Conservation (phyloP, 2,329 filamentous ascomycete genomes). For the Cucurbitaria berberidis region DNA sequence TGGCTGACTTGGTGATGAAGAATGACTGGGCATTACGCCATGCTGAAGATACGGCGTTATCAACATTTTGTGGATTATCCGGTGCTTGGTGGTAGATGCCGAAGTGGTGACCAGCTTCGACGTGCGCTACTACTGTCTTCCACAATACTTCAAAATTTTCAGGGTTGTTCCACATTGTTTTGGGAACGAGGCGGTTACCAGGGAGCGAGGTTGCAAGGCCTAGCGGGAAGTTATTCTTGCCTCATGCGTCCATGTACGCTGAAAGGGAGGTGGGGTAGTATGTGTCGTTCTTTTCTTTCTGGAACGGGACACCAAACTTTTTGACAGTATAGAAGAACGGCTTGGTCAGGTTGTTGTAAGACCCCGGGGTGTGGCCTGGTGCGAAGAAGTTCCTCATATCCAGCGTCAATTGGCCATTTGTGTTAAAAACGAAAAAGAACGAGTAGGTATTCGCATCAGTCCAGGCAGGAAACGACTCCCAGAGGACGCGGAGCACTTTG, state of each 20-base stretch:
- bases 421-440: conserved; percentile 8
- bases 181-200: conserved; percentile 26
- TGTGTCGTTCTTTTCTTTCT: conserved; percentile 7
- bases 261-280: conserved; percentile 18
- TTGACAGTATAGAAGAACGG: conserved; percentile 18
- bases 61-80: conserved; percentile 16
- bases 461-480: conserved; percentile 3
- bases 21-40: conserved; percentile 33
- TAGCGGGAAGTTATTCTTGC: conserved; percentile 15
- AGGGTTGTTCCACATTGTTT: conserved; percentile 21
- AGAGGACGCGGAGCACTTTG: conserved; percentile 7
- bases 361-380: conserved; percentile 14
- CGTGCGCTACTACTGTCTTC: conserved; percentile 18
- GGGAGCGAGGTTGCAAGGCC: conserved; percentile 13
- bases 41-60: conserved; percentile 35
- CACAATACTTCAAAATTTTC: conserved; percentile 21
- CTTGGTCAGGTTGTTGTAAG: conserved; percentile 7
- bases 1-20: conserved; percentile 20
- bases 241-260: conserved; percentile 24
- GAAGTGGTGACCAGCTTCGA: conserved; percentile 20
- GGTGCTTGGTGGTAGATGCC: conserved; percentile 32
- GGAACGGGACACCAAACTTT: conserved; percentile 20
- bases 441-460: conserved; percentile 11
- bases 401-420: conserved; percentile 2
- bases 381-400: conserved; percentile 17